phyloP scores from a whole-genome alignment of 805 yeast genomes.

The Metschnikowia kofuensis region DNA sequence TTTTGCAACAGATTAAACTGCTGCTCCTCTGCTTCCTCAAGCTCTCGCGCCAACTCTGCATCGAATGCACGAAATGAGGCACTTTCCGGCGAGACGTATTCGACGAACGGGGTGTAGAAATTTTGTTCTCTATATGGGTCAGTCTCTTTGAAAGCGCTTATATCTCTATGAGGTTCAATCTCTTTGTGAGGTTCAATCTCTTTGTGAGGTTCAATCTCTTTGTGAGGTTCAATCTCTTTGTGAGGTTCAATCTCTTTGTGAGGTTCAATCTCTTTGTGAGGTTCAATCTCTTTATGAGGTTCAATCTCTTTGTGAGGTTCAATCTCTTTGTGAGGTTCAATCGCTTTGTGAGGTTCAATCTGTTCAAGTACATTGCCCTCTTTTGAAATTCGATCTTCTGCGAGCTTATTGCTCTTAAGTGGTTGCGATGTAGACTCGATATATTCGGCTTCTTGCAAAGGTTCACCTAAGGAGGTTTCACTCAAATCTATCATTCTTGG shows the following conservation, averaged over 20 bases:
- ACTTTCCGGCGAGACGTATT: neutral
- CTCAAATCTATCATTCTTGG: too few species aligned
- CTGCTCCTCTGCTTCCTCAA: conserved; percentile 1
- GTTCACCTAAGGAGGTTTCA: too few species aligned
- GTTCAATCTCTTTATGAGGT: too few species aligned
- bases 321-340: too few species aligned
- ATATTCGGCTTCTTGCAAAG: too few species aligned
- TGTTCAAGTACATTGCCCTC: too few species aligned
- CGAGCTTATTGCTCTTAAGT: too few species aligned
- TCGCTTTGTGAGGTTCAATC: neutral
- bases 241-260: neutral
- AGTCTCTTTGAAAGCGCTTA: too few species aligned
- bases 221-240: neutral
- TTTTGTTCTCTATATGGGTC: too few species aligned
- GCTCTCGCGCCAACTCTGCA: neutral
- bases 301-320: neutral
- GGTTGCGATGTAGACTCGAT: too few species aligned
- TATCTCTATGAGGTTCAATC: too few species aligned
- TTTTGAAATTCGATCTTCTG: too few species aligned
- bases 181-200: neutral
- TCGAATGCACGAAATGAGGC: neutral
- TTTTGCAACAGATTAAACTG: neutral
- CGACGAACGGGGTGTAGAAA: neutral
- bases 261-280: neutral
- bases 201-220: neutral